phyloP scores from a whole-genome alignment of 352 stramenopile genomes.

The Paralagenidium karlingii region DNA sequence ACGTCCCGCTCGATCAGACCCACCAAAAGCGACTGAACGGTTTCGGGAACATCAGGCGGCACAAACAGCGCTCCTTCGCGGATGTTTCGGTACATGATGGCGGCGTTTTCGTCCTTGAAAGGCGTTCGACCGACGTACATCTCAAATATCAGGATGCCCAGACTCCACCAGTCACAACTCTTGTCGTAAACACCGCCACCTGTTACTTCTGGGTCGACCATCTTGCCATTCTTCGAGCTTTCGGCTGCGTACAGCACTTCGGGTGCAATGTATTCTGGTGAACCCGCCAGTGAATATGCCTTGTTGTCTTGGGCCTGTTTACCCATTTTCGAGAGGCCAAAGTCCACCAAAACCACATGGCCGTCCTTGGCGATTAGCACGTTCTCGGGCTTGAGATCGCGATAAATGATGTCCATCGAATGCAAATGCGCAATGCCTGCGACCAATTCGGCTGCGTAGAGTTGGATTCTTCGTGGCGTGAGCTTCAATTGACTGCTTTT shows the following conservation, averaged over 20 bases:
- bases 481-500: conserved; percentile 49
- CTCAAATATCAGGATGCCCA: conserved; percentile 86
- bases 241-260: conserved; percentile 75
- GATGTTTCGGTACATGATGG: conserved; percentile 89
- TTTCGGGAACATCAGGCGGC: conserved; percentile 52
- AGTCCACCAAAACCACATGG: conserved; percentile 83
- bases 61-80: conserved; percentile 72
- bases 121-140: conserved; percentile 84
- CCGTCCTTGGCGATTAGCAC: conserved; percentile 82
- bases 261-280: conserved; percentile 86
- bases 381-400: conserved; percentile 83
- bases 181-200: conserved; percentile 71
- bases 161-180: conserved; percentile 84
- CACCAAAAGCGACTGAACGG: conserved; percentile 54
- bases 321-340: conserved; percentile 80
- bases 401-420: conserved; percentile 84
- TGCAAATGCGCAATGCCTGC: conserved; percentile 79
- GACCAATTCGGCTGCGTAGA: conserved; percentile 80
- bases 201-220: too few species aligned
- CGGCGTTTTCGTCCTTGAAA: conserved; percentile 87
- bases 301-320: conserved; percentile 32
- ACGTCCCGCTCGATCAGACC: conserved; percentile 71
- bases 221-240: conserved; percentile 12
- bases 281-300: conserved; percentile 61
- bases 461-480: conserved; percentile 55